These are phyloP conservation scores for Cordyceps farinosa DNA, from an alignment of 2,329 filamentous ascomycete species.

Conservation along the genomic window DNA sequence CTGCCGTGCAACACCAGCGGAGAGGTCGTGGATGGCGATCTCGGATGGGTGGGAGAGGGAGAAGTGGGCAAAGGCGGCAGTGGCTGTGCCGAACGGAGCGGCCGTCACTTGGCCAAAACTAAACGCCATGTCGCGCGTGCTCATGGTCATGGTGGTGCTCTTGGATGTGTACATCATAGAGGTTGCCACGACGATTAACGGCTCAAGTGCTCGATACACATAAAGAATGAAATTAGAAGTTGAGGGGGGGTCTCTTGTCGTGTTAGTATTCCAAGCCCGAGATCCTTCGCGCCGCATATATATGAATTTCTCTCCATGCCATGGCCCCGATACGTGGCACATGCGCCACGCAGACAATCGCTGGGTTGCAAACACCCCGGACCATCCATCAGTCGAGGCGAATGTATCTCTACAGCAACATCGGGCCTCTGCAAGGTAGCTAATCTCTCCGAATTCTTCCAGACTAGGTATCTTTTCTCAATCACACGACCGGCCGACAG, in stretches of 20 bases:
- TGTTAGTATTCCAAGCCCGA: background rate
- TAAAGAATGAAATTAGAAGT: background rate
- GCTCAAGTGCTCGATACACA: background rate
- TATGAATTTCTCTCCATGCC: background rate
- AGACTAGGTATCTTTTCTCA: constrained; percentile 2
- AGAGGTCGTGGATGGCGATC: constrained; percentile 38
- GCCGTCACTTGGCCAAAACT: constrained; percentile 25
- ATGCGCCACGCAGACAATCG: too few species aligned
- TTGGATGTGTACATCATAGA: constrained; percentile 8
- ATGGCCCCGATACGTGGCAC: too few species aligned
- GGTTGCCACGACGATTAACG: background rate
- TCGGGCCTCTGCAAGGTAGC: background rate
- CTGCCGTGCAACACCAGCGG: constrained; percentile 26
- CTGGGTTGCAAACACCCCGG: too few species aligned
- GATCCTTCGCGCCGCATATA: background rate
- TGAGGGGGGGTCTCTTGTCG: background rate
- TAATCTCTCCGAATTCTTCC: constrained; percentile 6
- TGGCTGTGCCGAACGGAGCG: constrained; percentile 37
- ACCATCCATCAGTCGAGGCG: background rate
- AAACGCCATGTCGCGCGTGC: constrained; percentile 13
- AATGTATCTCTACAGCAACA: constrained; percentile 16
- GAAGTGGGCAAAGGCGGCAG: constrained; percentile 37
- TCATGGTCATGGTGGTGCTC: constrained; percentile 14
- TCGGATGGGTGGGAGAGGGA: constrained; percentile 35
- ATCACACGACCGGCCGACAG: background rate